Conservation (phyloP, 352 stramenopile genomes). For the Globisporangium okanoganense region DNA sequence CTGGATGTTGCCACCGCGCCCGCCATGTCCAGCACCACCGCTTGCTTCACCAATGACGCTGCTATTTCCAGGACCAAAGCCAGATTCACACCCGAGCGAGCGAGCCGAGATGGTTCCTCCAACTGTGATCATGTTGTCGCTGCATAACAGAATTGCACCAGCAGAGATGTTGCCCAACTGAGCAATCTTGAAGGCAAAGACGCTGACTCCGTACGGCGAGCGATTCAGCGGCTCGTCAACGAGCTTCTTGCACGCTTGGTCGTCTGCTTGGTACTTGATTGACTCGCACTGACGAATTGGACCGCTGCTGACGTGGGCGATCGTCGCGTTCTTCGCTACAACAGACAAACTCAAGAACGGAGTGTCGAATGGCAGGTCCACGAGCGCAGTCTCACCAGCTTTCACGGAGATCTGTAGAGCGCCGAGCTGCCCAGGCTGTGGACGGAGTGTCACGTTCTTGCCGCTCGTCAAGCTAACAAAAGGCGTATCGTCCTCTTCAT, state of each 20-base stretch:
- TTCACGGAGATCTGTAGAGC: constrained; percentile 29
- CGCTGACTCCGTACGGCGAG: constrained; percentile 35
- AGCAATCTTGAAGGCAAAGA: constrained; percentile 39
- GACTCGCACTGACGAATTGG: constrained; percentile 37
- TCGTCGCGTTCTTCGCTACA: constrained; percentile 38
- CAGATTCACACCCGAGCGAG: constrained; percentile 44
- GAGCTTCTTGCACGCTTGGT: constrained; percentile 33
- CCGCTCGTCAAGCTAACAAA: constrained; percentile 30
- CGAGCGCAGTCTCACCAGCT: constrained; percentile 22
- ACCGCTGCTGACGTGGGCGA: constrained; percentile 42
- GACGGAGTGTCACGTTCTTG: constrained; percentile 37
- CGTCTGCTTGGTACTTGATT: constrained; percentile 38
- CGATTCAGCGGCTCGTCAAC: constrained; percentile 1
- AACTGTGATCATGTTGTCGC: constrained; percentile 32
- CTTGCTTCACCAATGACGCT: constrained; percentile 44
- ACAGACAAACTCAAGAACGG: constrained; percentile 46
- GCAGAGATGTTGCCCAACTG: constrained; percentile 45
- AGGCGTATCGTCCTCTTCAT: background rate
- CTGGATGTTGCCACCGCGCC: constrained; percentile 54
- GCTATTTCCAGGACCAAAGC: constrained; percentile 51
- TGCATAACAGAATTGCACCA: constrained; percentile 59
- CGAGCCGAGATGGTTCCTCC: constrained; percentile 34
- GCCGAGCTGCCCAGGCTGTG: constrained; percentile 47
- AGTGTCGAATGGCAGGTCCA: constrained; percentile 60
- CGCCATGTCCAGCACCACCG: constrained; percentile 65